Percentiles rank a stretch among this genome's conserved stretches.
Evolutionary conservation across 257 asterid species (phyloP).

Genomic region (Nicotiana tomentosiformis): DNA sequence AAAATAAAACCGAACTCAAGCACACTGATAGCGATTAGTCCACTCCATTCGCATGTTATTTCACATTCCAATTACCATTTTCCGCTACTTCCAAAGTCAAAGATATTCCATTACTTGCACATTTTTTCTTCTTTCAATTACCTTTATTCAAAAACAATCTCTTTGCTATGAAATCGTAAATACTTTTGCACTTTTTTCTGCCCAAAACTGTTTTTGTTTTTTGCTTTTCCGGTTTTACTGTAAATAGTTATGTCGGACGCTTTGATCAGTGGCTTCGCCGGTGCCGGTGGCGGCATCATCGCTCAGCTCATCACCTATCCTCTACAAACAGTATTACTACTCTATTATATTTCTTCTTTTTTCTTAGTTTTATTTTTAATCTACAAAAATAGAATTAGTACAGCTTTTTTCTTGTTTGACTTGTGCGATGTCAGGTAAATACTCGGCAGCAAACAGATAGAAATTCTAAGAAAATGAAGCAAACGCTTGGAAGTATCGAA

Average conservation of each 20-base stretch:
- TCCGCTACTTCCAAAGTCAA: background rate
- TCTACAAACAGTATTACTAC: slow-evolving; percentile 63
- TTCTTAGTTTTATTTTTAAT: background rate
- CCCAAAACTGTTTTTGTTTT: background rate
- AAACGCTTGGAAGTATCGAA: slow-evolving; percentile 45
- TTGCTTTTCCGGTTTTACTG: background rate
- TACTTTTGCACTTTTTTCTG: background rate
- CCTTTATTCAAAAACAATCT: background rate
- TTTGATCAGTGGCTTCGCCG: slow-evolving; percentile 93
- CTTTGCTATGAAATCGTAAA: too few species aligned
- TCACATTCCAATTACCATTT: background rate
- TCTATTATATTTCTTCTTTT: background rate
- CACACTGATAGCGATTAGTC: background rate
- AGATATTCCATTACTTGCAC: background rate
- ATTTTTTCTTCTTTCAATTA: background rate
- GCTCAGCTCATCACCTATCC: slow-evolving; percentile 96
- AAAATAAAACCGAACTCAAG: background rate
- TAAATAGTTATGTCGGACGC: slow-evolving; percentile 72
- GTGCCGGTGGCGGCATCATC: slow-evolving; percentile 94
- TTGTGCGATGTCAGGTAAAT: slow-evolving; percentile 45
- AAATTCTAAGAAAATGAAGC: slow-evolving; percentile 63
- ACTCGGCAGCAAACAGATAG: slow-evolving; percentile 90
- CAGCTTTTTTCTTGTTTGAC: background rate
- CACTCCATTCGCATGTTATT: too few species aligned
- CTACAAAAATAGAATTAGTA: background rate